Evolutionary conservation across 768 basidiomycete species (phyloP), one percentile per base, ranked within the genome.

Genomic region (Pulveroboletus sp.): DNA sequence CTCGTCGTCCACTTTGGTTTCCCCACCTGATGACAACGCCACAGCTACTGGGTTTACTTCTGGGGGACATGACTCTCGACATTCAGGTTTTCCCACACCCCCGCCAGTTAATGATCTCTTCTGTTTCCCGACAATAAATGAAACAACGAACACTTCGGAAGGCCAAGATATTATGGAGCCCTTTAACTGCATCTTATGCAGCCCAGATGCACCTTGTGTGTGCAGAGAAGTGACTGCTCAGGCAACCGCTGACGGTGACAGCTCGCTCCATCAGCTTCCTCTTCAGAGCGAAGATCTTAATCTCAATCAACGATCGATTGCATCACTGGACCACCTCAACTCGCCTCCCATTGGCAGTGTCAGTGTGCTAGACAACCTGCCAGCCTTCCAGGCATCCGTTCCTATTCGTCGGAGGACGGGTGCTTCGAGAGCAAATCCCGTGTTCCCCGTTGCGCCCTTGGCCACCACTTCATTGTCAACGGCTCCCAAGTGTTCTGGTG

Each of bases 321-420:
- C 50, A 32, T 47, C 64, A 21, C 43, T 67, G 56, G 46, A 58
- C 43, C 46, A 65, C 59, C 49, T 64, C 9, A 54, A 58, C n/a
- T 34, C 62, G 8, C 55, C 68, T 19, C 38, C 68, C n/a, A 53
- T 66, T 19, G 51, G 65, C 39, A 53, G 64, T 25, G 51, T 69
- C n/a, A 89, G 84, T 43, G 85, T 87, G 47, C 75, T 90, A 34
- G 87, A 90, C 49, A 82, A 87, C 56, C 76, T 89, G 1, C 87
- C 90, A 32, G 77, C 82, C 10, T 92, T 87, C 64, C 86, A 92
- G 58, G 82, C 90, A 0, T 79, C 92, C 3, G 82, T 94, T 23
- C 90, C 90, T 27, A 79, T 94, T 32, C 85, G 85, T 45, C 82
- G 85, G 34, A 76, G 79, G 25, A 54, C 70, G 29, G 59, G 70